Base-by-base conservation (phyloP, 2,329 filamentous ascomycete species). In the Neopestalotiopsis rosae region DNA sequence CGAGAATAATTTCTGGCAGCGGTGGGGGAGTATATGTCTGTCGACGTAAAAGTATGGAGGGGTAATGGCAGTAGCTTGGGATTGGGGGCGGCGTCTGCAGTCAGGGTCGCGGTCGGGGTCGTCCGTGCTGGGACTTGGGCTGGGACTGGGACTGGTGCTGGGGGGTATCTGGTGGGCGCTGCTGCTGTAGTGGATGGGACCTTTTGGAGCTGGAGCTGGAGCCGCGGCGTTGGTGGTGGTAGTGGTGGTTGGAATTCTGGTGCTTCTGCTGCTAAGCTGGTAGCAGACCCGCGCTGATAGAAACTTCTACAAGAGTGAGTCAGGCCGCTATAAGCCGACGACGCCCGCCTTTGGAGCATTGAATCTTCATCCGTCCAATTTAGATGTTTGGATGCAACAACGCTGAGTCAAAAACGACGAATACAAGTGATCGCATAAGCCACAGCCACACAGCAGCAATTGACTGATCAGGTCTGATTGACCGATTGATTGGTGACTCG, bases 291-390 rank as follows among this genome's bases (percentile, higher is more conserved):
- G 65, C 56, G 65, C 61, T 61, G 52, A 69, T 78, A 76, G 77
- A 79, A 79, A 68, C 69, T 79, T 79, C 77, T 79, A 79, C 76
- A 75, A 76, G 71, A 74, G 61, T 75, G 65, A 67, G 32, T 66
- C 58, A 56, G 74, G 71, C 71, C 72, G 74, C 74, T 78, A 79
- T 78, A 78, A 78, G 76, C 76, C 73, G 72, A 74, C 67, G 71
- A 65, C 62, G 68, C 69, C 74, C 72, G 72, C 71, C 30, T 38
- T 68, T 28, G 65, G 65, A 28, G 69, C 72, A 74, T 71, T 72
- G 74, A 71, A 76, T 71, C 71, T 70, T 73, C 74, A 77, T 76
- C 69, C 71, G 49, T 68, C 71, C n/a, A 66, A 57, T 28, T 40
- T 65, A 20, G 40, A 20, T 52, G 20, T n/a, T 40, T 30, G 64